phyloP scores from a whole-genome alignment of 164 flowering plant genomes.

The Vitis cinerea region DNA sequence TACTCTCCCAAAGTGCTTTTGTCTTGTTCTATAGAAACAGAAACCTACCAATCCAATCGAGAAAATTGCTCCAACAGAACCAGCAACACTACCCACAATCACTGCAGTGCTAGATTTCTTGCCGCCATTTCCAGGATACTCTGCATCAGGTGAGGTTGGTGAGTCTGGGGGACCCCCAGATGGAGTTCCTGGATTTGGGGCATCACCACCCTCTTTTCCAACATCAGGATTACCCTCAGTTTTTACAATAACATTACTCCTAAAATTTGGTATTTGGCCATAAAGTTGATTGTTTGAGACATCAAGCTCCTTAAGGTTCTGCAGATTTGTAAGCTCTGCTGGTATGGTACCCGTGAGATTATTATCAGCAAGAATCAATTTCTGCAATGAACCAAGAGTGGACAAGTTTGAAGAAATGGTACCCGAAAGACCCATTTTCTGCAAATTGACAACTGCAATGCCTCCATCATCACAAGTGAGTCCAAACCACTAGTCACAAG shows the following conservation, averaged over 20 bases:
- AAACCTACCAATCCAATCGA: constrained; percentile 30
- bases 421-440: constrained; percentile 57
- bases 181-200: constrained; percentile 24
- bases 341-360: constrained; percentile 72
- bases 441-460: constrained; percentile 51
- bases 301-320: constrained; percentile 46
- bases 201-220: constrained; percentile 35
- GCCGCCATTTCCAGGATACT: constrained; percentile 1
- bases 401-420: constrained; percentile 63
- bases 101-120: constrained; percentile 28
- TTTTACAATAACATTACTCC: constrained; percentile 31
- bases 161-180: constrained; percentile 15
- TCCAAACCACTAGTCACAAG: constrained; percentile 70
- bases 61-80: constrained; percentile 24
- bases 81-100: constrained; percentile 48
- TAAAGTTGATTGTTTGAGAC: constrained; percentile 60
- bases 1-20: constrained; percentile 37
- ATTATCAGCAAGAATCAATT: constrained; percentile 53
- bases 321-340: constrained; percentile 46
- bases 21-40: constrained; percentile 38
- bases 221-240: constrained; percentile 52
- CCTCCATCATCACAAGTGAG: constrained; percentile 39
- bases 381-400: constrained; percentile 37
- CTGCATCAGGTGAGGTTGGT: neutral
- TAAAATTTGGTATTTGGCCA: constrained; percentile 65